phyloP scores from a whole-genome alignment of 306 rosid genomes.

The Luffa aegyptiaca region DNA sequence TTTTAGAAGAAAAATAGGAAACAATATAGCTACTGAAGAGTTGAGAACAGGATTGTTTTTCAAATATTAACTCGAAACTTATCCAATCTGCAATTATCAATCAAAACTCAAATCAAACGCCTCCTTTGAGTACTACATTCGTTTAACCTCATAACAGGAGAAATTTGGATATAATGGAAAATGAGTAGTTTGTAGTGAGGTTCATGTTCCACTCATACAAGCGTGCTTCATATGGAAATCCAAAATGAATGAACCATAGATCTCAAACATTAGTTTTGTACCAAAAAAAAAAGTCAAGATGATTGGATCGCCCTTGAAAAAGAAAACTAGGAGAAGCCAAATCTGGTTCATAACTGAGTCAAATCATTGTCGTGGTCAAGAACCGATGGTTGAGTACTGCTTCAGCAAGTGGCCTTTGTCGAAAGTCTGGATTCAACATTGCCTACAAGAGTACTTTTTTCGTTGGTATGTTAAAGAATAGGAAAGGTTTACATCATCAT shows the following conservation, averaged over 20 bases:
- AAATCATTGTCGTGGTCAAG: constrained; percentile 36
- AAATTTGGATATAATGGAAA: too few species aligned
- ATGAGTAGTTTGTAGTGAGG: background rate
- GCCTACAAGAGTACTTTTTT: constrained; percentile 28
- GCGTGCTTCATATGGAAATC: background rate
- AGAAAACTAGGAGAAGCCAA: background rate
- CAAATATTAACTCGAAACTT: too few species aligned
- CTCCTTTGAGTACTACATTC: too few species aligned
- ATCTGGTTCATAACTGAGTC: constrained; percentile 9
- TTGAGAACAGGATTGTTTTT: too few species aligned
- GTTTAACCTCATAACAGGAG: too few species aligned
- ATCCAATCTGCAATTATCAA: too few species aligned
- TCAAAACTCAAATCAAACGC: too few species aligned
- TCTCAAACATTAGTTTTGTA: background rate
- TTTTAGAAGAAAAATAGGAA: too few species aligned
- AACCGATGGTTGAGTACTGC: constrained; percentile 70
- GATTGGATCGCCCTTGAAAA: background rate
- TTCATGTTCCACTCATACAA: background rate
- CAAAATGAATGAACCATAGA: background rate
- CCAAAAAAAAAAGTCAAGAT: background rate
- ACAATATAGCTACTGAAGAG: too few species aligned
- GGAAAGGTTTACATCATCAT: background rate
- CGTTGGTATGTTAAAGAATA: background rate
- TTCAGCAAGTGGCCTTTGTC: constrained; percentile 63
- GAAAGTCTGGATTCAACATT: constrained; percentile 80